Conservation (phyloP, 345 rosid genomes). For the Lenwebbia sp. region DNA sequence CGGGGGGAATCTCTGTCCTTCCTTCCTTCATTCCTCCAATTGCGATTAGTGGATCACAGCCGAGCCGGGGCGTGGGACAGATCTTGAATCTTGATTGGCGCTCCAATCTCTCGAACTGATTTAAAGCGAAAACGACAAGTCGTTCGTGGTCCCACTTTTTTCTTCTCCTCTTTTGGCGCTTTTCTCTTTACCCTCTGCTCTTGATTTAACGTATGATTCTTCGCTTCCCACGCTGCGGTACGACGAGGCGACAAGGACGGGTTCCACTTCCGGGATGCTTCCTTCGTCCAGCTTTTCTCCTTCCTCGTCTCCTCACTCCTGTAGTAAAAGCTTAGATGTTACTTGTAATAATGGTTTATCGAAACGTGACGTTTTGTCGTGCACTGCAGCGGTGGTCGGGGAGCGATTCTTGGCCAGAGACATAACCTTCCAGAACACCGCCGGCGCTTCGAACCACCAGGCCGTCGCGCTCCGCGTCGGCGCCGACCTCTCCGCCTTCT, state of each 20-base stretch:
- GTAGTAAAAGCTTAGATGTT: not conserved
- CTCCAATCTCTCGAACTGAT: not conserved
- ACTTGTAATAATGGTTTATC: not conserved
- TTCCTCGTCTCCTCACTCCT: not conserved
- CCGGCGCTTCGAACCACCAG: conserved; percentile 49
- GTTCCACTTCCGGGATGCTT: not conserved
- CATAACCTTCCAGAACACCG: conserved; percentile 74
- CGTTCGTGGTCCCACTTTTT: not conserved
- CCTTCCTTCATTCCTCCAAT: not conserved
- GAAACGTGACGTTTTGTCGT: not conserved
- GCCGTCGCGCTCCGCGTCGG: conserved; percentile 52
- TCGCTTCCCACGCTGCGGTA: not conserved
- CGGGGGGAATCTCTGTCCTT: not conserved
- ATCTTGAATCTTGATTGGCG: not conserved
- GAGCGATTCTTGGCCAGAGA: conserved; percentile 60
- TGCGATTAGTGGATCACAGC: not conserved
- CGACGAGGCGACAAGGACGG: not conserved
- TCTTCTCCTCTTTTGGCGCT: no score
- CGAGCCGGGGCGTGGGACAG: not conserved
- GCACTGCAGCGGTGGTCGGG: conserved; percentile 64
- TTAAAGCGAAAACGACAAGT: not conserved
- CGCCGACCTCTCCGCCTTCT: conserved; percentile 67
- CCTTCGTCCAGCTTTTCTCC: not conserved
- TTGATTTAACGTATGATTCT: not conserved
- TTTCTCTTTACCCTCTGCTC: not conserved